phyloP scores from a whole-genome alignment of 208 protist species.

The Sergeia podlipaevii region DNA sequence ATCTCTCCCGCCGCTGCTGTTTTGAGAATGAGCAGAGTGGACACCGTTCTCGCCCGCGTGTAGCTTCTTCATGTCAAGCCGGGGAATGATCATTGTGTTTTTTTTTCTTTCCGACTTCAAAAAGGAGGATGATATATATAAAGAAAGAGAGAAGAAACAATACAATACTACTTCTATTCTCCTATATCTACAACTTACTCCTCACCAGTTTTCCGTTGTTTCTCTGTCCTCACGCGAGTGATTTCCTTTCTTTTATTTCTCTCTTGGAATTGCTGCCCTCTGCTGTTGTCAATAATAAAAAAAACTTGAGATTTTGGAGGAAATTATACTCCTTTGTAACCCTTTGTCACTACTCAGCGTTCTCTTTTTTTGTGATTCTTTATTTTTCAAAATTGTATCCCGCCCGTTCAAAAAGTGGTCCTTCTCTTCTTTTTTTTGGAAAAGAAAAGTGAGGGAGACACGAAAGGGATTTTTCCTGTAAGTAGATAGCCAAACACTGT shows the following conservation, averaged over 20 bases:
- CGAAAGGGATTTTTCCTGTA: too few species aligned
- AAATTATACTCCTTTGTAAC: not conserved
- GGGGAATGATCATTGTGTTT: conserved; percentile 32
- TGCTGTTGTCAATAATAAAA: conserved; percentile 7
- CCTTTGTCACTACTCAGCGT: too few species aligned
- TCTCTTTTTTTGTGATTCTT: too few species aligned
- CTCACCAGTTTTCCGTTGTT: conserved; percentile 40
- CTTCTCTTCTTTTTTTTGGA: conserved; percentile 10
- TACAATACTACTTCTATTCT: conserved; percentile 11
- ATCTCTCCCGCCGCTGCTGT: not conserved
- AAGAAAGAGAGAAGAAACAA: conserved; percentile 7
- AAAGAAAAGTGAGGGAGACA: not conserved
- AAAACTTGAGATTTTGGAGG: conserved; percentile 2
- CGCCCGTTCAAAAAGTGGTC: too few species aligned
- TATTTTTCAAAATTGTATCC: too few species aligned
- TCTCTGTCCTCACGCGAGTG: too few species aligned
- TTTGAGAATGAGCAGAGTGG: not conserved
- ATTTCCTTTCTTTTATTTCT: too few species aligned
- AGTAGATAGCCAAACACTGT: too few species aligned
- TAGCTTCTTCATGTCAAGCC: conserved; percentile 34
- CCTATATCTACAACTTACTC: conserved; percentile 53
- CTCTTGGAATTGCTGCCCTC: conserved; percentile 25
- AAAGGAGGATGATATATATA: conserved; percentile 11
- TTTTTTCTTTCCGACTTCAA: conserved; percentile 8
- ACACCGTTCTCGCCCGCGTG: not conserved